Conservation (phyloP, 192 early-diverging fungal species). For the Funneliformis geosporum region DNA sequence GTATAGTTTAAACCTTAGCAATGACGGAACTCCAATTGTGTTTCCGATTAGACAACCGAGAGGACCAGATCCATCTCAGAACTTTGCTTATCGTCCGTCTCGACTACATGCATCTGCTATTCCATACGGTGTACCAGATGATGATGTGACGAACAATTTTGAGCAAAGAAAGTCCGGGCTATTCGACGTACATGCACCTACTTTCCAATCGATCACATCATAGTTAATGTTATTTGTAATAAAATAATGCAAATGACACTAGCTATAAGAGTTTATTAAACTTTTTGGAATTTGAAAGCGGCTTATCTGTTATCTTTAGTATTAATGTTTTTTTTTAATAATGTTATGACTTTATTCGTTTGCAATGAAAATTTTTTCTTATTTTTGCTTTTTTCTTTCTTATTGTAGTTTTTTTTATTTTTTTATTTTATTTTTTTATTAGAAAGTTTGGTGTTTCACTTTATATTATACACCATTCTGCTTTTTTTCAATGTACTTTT, state of each 20-base stretch:
- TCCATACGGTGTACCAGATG: conserved; percentile 22
- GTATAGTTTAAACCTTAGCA: neutral
- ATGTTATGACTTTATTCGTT: neutral
- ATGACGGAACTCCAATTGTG: conserved; percentile 43
- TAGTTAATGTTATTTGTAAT: neutral
- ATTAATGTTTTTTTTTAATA: neutral
- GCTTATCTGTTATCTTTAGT: neutral
- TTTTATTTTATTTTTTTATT: neutral
- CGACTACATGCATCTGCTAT: conserved; percentile 25
- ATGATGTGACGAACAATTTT: conserved; percentile 1
- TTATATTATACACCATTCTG: neutral
- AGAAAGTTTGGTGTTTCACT: no score
- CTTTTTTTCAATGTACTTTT: neutral
- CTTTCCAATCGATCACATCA: conserved; percentile 32
- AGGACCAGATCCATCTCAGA: conserved; percentile 70
- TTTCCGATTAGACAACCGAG: conserved; percentile 74
- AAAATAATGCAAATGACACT: neutral
- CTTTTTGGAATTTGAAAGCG: neutral
- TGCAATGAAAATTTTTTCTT: neutral
- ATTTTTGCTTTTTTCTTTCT: neutral
- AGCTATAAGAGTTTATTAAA: neutral
- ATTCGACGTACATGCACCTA: conserved; percentile 30
- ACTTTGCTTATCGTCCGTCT: conserved; percentile 64
- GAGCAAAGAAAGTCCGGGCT: conserved; percentile 25
- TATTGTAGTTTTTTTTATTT: neutral